phyloP scores from a whole-genome alignment of 768 basidiomycete genomes.

The Porpolomopsis calyptriformis region DNA sequence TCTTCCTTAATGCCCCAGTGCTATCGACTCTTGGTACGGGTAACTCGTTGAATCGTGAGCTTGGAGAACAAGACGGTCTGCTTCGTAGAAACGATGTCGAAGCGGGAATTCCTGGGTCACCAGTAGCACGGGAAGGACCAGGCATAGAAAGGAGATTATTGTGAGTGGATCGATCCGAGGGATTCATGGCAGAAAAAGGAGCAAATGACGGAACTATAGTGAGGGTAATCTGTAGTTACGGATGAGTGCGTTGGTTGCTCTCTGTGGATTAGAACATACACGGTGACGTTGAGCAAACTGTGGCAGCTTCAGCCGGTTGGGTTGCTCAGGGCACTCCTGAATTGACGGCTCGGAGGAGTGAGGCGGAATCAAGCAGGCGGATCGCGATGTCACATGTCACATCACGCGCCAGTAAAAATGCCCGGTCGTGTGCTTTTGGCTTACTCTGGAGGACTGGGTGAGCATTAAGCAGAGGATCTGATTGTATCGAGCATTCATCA shows the following conservation, averaged over 20 bases:
- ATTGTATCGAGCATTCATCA: conserved; percentile 6
- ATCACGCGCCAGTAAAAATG: conserved; percentile 24
- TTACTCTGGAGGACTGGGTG: conserved; percentile 96
- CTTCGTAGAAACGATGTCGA: background rate
- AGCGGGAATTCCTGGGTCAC: background rate
- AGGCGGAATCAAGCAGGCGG: too few species aligned
- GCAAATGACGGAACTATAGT: background rate
- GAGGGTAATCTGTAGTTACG: background rate
- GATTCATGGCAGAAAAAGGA: background rate
- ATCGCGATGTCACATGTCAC: too few species aligned
- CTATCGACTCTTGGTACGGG: background rate
- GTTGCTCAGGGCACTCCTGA: too few species aligned
- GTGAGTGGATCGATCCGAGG: background rate
- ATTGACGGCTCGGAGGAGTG: too few species aligned
- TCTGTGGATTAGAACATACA: too few species aligned
- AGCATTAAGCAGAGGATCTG: conserved; percentile 20
- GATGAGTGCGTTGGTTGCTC: too few species aligned
- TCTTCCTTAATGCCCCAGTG: background rate
- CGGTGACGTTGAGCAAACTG: too few species aligned
- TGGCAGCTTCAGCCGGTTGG: too few species aligned
- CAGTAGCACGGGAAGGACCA: background rate
- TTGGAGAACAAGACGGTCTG: conserved; percentile 5
- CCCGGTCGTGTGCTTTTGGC: conserved; percentile 86
- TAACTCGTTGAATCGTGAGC: background rate
- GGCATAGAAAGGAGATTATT: background rate